Percentiles rank a stretch among this genome's conserved stretches.
Conservation (phyloP, 371 early-diverging fungal species). For the Fennellomyces sp. region DNA sequence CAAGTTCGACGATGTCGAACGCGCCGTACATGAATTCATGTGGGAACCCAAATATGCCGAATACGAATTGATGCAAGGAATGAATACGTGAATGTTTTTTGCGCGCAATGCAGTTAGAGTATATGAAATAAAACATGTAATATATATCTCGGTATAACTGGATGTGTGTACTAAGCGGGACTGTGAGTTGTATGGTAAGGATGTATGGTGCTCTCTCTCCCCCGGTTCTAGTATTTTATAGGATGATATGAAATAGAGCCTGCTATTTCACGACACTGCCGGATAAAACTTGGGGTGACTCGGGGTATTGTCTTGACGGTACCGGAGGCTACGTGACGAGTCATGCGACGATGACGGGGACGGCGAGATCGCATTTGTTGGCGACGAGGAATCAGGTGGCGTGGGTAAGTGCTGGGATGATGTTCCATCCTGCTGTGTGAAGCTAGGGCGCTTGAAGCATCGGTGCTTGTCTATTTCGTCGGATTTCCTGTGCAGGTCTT, state of each 20-base stretch:
- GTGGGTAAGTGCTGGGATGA: constrained; percentile 22
- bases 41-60: constrained; percentile 19
- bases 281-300: neutral
- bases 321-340: no score
- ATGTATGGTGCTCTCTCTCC: neutral
- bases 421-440: constrained; percentile 5
- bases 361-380: constrained; percentile 5
- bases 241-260: neutral
- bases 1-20: constrained; percentile 7
- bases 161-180: neutral
- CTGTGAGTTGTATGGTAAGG: neutral
- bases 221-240: no score
- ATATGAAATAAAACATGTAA: neutral
- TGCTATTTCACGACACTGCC: constrained; percentile 4
- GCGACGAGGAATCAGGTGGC: constrained; percentile 26
- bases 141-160: neutral
- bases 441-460: constrained; percentile 21
- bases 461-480: constrained; percentile 21
- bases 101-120: no score
- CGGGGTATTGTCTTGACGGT: neutral
- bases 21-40: constrained; percentile 11
- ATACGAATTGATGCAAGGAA: constrained; percentile 3
- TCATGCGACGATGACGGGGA: constrained; percentile 13
- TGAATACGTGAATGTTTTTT: no score
- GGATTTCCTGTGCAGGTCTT: constrained; percentile 12